These are phyloP conservation scores for Monosporascus sp. DNA, from an alignment of 2,329 filamentous ascomycete species.

Conservation along the genomic window DNA sequence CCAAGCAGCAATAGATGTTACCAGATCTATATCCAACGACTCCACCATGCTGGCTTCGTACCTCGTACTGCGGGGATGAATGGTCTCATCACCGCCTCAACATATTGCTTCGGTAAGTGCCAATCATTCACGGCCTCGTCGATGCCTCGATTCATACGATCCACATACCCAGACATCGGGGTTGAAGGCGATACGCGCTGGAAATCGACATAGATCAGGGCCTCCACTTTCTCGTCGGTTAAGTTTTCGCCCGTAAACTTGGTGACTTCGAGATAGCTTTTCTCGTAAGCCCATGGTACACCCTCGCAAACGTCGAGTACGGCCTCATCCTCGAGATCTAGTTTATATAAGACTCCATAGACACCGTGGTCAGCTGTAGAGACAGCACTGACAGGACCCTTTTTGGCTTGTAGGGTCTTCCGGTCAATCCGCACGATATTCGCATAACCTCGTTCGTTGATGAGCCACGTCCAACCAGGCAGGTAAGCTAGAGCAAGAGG, in stretches of 20 bases:
- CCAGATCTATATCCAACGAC: too few relatives aligned
- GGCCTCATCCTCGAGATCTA: constrained; percentile 44
- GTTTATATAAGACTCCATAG: constrained; percentile 52
- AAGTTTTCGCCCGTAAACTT: constrained; percentile 3
- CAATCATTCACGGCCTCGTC: constrained; percentile 47
- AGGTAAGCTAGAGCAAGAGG: constrained; percentile 55
- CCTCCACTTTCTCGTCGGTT: constrained; percentile 13
- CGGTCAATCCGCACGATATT: constrained; percentile 48
- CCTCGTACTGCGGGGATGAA: constrained; percentile 26
- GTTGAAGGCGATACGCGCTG: constrained; percentile 29
- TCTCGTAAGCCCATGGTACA: constrained; percentile 57
- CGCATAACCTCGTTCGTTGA: constrained; percentile 62
- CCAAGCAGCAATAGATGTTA: too few relatives aligned
- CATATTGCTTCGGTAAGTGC: constrained; percentile 52
- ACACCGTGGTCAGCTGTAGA: constrained; percentile 32
- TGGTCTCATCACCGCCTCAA: constrained; percentile 45
- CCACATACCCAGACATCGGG: constrained; percentile 54
- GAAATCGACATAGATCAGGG: constrained; percentile 57
- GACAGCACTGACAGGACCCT: neutral
- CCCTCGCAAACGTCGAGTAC: constrained; percentile 54
- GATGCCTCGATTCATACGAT: constrained; percentile 59
- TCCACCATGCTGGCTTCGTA: too few relatives aligned
- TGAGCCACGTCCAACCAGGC: constrained; percentile 55
- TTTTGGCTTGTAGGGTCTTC: neutral
- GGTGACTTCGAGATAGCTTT: constrained; percentile 33